Evolutionary conservation across 331 rosid genomes (phyloP), one percentile per base, ranked within the genome.

Genomic region (Quercus tomentella): DNA sequence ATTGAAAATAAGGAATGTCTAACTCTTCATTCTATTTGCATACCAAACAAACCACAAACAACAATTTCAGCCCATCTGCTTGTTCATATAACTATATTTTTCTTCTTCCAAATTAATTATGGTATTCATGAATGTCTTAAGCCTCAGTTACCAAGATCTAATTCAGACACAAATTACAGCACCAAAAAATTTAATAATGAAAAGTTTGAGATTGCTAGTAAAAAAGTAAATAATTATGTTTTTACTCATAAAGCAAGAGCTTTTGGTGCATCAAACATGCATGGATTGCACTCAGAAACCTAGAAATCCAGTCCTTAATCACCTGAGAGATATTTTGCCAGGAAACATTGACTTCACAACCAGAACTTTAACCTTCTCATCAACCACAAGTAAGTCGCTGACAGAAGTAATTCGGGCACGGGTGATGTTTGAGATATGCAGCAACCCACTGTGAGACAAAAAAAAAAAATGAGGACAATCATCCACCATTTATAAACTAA

Each of bases 261-360:
- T 41, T 30, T 26, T 18, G 51, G 54, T 69, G 69, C 76, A 76
- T 20, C 14, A 71, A 76, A 56, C 74, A 72, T 49, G 79, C 72
- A 60, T 33, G 61, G 28, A 61, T 62, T 71, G 60, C 55, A 68
- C 61, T 76, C 37, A 56, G 0, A 49, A 77, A 77, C 74, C 81
- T 17, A 77, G 70, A 7, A 78, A 77, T 28, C 23, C 43, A 55
- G 1, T 76, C 70, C 17, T 23, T 26, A 56, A 51, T 78, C 89
- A 94, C 98, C 98, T 94, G 62, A 94, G 69, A 84, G 94, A 84
- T 79, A 94, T 94, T 85, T 94, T 94, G 37, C 84, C 91, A 23
- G 98, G 97, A 81, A 89, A 89, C 86, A 88, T 79, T 2, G 97
- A 92, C 89, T 76, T 94, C 89, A 88, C 87, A 18, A 94, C 98